Base-by-base conservation (phyloP, 2,329 filamentous ascomycete species). In the Exophiala sideris region DNA sequence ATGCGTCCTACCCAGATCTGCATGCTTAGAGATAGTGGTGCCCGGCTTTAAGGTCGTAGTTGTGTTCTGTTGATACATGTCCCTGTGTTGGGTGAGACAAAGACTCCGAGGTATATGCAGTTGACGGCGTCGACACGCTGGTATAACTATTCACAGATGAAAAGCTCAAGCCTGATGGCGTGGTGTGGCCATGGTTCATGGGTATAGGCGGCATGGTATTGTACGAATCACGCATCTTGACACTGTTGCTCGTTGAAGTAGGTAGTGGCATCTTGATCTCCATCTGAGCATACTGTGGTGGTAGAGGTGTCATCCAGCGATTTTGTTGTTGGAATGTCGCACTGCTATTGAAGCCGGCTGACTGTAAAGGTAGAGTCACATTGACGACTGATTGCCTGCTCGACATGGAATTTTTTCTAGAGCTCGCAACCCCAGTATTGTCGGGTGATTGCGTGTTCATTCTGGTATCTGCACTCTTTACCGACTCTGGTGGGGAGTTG, bases 301-400 rank as follows among this genome's bases (percentile, higher is more conserved):
- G 56, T 18, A 63, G 33, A 4, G 56, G 57, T 11, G 54, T 61
- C 56, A 64, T 58, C 62, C 62, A 64, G 14, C 62, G 60, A 34
- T 61, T 64, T 34, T 64, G 62, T 38, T 57, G 58, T 34, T 60
- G 58, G 29, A 64, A 62, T 4, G 50, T 48, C 9, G 58, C 40
- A 34, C 50, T 59, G 11, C 46, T 52, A 40, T 56, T 55, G 44
- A 61, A 62, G 2, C 59, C 59, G 39, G 54, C 59, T 12, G 55
- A 56, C 45, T 59, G 59, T 34, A 60, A 38, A 7, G 59, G 57
- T 41, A 59, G 52, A 33, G 45, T 52, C 24, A 54, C 29, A 34
- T 45, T 51, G 16, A n/a, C 20, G 6, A 9, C 16, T 5, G 36
- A 33, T 21, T 51, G 50, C 20, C 40, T 47, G 40, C 14, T 53